phyloP scores from a whole-genome alignment of 345 rosid species.

The Hevea brasiliensis region DNA sequence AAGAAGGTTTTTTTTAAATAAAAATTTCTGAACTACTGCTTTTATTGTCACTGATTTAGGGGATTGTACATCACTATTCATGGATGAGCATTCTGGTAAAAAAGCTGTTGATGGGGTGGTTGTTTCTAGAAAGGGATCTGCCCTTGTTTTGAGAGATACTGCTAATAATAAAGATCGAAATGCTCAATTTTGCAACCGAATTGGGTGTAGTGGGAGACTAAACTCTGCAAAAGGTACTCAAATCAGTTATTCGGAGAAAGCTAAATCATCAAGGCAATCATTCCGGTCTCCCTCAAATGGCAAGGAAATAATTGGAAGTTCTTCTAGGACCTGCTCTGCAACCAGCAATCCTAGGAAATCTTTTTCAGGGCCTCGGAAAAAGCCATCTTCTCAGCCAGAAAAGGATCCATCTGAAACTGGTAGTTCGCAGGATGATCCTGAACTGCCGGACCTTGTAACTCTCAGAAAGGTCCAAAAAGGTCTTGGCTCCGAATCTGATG shows the following conservation, averaged over 20 bases:
- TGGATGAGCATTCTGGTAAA: slow-evolving; percentile 81
- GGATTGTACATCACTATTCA: slow-evolving; percentile 26
- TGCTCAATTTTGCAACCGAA: slow-evolving; percentile 58
- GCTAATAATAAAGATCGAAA: slow-evolving; percentile 52
- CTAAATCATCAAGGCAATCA: slow-evolving; percentile 55
- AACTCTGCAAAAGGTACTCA: slow-evolving; percentile 52
- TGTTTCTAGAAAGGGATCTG: slow-evolving; percentile 50
- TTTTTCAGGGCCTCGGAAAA: slow-evolving; percentile 48
- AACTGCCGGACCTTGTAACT: slow-evolving; percentile 36
- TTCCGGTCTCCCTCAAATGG: slow-evolving; percentile 49
- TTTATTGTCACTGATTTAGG: slow-evolving; percentile 36
- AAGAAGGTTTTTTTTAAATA: background rate
- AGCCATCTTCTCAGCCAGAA: slow-evolving; percentile 41
- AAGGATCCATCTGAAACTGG: slow-evolving; percentile 71
- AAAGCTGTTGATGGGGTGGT: slow-evolving; percentile 47
- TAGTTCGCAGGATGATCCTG: slow-evolving; percentile 55
- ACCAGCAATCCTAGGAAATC: slow-evolving; percentile 37
- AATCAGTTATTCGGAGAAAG: slow-evolving; percentile 46
- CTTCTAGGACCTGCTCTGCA: slow-evolving; percentile 51
- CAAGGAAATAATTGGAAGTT: slow-evolving; percentile 66
- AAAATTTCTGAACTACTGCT: background rate
- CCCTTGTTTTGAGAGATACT: slow-evolving; percentile 59
- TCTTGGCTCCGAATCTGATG: slow-evolving; percentile 31
- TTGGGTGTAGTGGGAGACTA: slow-evolving; percentile 60
- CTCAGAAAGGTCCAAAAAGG: slow-evolving; percentile 48